These are phyloP conservation scores for Myxozyma neotropica DNA, from an alignment of 805 yeast genomes.

Conservation along the genomic window DNA sequence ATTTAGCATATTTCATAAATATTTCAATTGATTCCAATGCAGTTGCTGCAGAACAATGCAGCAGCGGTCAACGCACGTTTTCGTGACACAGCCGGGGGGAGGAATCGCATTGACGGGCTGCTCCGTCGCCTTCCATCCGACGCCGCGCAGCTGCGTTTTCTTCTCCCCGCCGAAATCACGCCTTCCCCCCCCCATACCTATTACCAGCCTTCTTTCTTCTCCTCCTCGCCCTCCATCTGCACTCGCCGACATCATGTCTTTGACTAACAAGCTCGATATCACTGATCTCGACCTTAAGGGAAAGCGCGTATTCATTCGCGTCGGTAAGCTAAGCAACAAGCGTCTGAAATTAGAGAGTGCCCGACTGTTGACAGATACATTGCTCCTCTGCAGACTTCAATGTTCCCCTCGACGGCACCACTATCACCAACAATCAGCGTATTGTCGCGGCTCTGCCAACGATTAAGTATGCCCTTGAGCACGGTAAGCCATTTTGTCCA, in stretches of 20 bases:
- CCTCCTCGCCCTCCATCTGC: neutral
- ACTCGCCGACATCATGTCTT: slow-evolving; percentile 62
- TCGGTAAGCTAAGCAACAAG: slow-evolving; percentile 56
- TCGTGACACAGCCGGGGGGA: neutral
- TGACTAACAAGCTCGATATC: slow-evolving; percentile 90
- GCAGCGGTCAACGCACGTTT: no score
- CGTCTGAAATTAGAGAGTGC: neutral
- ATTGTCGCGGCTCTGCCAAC: slow-evolving; percentile 99
- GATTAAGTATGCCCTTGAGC: slow-evolving; percentile 88
- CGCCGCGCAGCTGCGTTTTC: slow-evolving; percentile 5
- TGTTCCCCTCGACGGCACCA: slow-evolving; percentile 79
- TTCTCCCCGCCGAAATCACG: neutral
- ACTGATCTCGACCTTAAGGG: slow-evolving; percentile 82
- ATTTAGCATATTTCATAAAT: no score
- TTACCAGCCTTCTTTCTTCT: neutral
- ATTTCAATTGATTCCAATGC: no score
- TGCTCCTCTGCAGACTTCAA: slow-evolving; percentile 44
- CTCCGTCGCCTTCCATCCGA: slow-evolving; percentile 4
- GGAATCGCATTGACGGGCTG: neutral
- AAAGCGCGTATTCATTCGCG: slow-evolving; percentile 98
- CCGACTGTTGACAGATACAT: neutral
- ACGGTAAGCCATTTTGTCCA: slow-evolving; percentile 44
- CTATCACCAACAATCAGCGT: slow-evolving; percentile 99
- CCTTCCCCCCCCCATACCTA: neutral
- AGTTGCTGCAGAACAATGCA: no score